These are phyloP conservation scores for Prunus kanzakura DNA, from an alignment of 306 rosid species.

Conservation along the genomic window DNA sequence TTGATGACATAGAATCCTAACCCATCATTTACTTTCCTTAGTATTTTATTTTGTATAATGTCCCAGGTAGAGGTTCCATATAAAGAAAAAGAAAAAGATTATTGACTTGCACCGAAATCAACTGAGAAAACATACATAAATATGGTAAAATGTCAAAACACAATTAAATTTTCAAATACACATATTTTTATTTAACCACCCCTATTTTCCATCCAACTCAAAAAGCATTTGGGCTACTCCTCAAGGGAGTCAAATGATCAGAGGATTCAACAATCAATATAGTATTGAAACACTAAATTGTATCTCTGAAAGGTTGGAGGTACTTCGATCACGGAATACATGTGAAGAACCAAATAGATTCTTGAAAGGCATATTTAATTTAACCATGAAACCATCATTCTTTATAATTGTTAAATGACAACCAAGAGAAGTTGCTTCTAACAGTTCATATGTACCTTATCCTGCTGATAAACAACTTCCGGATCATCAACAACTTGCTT, in stretches of 20 bases:
- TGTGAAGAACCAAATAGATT: slow-evolving; percentile 10
- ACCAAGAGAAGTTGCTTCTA: slow-evolving; percentile 14
- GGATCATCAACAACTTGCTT: slow-evolving; percentile 88
- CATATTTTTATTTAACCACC: neutral
- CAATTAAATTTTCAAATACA: too few relatives aligned
- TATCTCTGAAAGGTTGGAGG: neutral
- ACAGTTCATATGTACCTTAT: slow-evolving; percentile 52
- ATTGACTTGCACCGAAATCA: neutral
- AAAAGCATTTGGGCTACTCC: neutral
- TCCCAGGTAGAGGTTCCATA: neutral
- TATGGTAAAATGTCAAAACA: neutral
- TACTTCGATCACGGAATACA: neutral
- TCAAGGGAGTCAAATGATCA: neutral
- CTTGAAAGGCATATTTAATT: neutral
- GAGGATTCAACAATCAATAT: slow-evolving; percentile 13
- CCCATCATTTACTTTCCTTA: neutral
- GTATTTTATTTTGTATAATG: neutral
- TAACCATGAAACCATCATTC: neutral
- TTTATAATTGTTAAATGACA: neutral
- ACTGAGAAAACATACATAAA: neutral
- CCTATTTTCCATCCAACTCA: neutral
- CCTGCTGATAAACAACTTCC: slow-evolving; percentile 71
- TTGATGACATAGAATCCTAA: neutral
- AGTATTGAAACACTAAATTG: slow-evolving; percentile 9
- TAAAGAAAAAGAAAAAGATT: neutral